Conservation (phyloP, 441 rosid genomes). For the Euphorbia corollata region DNA sequence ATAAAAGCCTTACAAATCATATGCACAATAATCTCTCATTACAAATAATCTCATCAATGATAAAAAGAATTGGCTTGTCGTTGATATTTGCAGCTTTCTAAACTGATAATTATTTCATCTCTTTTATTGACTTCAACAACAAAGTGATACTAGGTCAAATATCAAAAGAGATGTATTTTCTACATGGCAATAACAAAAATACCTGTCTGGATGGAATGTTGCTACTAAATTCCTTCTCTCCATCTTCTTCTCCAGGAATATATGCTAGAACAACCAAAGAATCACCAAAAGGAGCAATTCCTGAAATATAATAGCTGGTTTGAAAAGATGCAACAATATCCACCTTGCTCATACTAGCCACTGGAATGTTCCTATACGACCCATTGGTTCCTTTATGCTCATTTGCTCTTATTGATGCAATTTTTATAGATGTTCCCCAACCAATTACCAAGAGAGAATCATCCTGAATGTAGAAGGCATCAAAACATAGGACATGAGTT, state of each 20-base stretch:
- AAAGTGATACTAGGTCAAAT: not conserved
- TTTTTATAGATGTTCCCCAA: constrained; percentile 87
- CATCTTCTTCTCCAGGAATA: constrained; percentile 74
- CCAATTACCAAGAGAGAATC: constrained; percentile 91
- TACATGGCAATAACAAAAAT: constrained; percentile 20
- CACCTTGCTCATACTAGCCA: constrained; percentile 70
- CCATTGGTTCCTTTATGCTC: constrained; percentile 57
- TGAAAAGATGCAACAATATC: constrained; percentile 97
- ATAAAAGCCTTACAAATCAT: not conserved
- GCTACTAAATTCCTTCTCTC: constrained; percentile 73
- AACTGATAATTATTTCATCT: not conserved
- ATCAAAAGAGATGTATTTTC: not conserved
- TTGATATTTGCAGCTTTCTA: not conserved
- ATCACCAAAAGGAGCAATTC: constrained; percentile 99
- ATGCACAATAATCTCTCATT: not conserved
- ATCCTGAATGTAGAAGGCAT: constrained; percentile 44
- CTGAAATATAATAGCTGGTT: constrained; percentile 95
- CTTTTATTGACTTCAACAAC: not conserved
- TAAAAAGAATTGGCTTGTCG: not conserved
- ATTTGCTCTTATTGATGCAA: constrained; percentile 75
- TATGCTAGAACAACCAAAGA: constrained; percentile 95
- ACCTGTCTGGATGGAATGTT: constrained; percentile 79
- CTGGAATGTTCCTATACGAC: constrained; percentile 42
- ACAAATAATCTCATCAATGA: not conserved
- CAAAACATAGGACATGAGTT: constrained; percentile 11